Conservation (phyloP, 176 grass and related monocot species). For the Chrysopogon serrulatus region DNA sequence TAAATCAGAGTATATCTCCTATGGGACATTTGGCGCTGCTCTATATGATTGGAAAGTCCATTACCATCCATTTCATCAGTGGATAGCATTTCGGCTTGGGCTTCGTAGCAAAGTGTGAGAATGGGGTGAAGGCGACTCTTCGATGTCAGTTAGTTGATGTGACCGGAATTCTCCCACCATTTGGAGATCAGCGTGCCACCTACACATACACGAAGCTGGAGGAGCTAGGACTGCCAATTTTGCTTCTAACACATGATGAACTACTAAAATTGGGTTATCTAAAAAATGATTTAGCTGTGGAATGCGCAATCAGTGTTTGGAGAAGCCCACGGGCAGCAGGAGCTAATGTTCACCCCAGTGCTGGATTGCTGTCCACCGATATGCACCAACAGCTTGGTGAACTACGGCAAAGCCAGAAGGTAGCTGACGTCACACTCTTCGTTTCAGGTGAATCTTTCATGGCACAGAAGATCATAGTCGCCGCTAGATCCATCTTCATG, state of each 20-base stretch:
- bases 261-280: neutral
- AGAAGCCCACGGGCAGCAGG: neutral
- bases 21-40: neutral
- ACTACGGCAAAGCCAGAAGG: neutral
- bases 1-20: neutral
- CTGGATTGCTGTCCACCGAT: neutral
- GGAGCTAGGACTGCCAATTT: neutral
- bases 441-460: slow-evolving; percentile 10
- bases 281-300: neutral
- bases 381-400: slow-evolving; percentile 1
- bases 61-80: slow-evolving; percentile 1
- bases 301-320: slow-evolving; percentile 8
- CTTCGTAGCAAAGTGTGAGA: neutral
- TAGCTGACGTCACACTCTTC: neutral
- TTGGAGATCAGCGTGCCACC: neutral
- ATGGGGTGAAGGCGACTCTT: slow-evolving; percentile 5
- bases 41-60: slow-evolving; percentile 13
- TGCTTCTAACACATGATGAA: neutral
- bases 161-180: neutral
- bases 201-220: neutral
- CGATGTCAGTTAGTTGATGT: neutral
- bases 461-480: slow-evolving; percentile 2
- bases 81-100: neutral
- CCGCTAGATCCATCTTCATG: slow-evolving; percentile 5
- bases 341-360: neutral